A percentile compares a stretch with the other conserved stretches of the same genome.
These are phyloP conservation scores for Mucor mucedo DNA, from an alignment of 371 early-diverging fungal genomes.

Conservation along the genomic window DNA sequence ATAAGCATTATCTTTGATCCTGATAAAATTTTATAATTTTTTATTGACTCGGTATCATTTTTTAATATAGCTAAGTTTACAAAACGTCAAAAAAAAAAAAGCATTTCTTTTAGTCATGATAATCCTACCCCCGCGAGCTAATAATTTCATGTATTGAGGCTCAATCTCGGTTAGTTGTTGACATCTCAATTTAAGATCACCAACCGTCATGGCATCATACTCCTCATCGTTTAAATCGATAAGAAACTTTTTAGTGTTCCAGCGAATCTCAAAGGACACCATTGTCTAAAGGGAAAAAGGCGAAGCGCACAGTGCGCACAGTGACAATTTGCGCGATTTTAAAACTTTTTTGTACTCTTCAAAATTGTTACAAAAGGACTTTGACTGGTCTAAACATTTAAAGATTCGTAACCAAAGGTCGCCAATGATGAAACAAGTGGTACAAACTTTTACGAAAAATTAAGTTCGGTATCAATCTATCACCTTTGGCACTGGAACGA, in stretches of 20 bases:
- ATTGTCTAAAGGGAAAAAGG: slow-evolving; percentile 2
- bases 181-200: slow-evolving; percentile 19
- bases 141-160: slow-evolving; percentile 17
- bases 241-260: slow-evolving; percentile 10
- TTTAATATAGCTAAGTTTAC: slow-evolving; percentile 14
- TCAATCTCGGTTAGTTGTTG: slow-evolving; percentile 18
- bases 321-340: neutral
- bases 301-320: neutral
- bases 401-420: too few relatives aligned
- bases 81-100: neutral
- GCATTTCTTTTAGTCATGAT: neutral
- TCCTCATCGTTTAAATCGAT: slow-evolving; percentile 17
- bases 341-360: neutral
- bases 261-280: slow-evolving; percentile 22
- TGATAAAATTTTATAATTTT: slow-evolving; percentile 16
- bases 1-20: slow-evolving; percentile 27
- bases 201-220: slow-evolving; percentile 12
- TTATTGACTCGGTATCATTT: slow-evolving; percentile 13
- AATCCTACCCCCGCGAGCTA: slow-evolving; percentile 21
- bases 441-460: too few relatives aligned
- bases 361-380: too few relatives aligned
- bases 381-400: neutral
- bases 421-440: too few relatives aligned
- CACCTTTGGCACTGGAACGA: too few relatives aligned
- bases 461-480: too few relatives aligned